Evolutionary conservation across 2,329 filamentous ascomycete species (phyloP), one percentile per base, ranked within the genome.

Genomic region (Beauveria rudraprayagi): DNA sequence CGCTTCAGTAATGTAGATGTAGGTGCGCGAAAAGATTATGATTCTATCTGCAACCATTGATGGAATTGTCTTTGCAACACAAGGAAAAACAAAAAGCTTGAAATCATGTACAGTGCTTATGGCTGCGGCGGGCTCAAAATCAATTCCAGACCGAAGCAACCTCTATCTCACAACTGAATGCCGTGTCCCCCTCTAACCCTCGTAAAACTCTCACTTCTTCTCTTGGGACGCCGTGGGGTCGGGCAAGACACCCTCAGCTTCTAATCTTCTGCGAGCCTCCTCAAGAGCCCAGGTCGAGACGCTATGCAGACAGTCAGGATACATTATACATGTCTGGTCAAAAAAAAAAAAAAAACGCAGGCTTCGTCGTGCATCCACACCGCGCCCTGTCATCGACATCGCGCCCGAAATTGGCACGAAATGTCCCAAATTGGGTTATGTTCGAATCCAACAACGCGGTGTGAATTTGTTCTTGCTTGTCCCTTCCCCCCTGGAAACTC

Each of bases 201-300:
- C n/a, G 17, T 30, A 19, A 43, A 50, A 43, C 41, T 67, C 75
- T 59, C 76, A 68, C 74, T 83, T 83, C 78, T 84, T 83, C 74
- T 86, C 81, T 62, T 83, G 76, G 67, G 59, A 79, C 76, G 61
- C 78, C 75, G 46, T 30, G 40, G 90, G 88, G 70, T 97, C 93
- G 71, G 90, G 85, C 71, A 97, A 78, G 72, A 97, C 92, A 63
- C 94, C 94, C 81, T 99, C 94, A 63, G 87, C 89, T 80, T 99
- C 94, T 83, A 99, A 86, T 80, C 94, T 85, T 80, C 94, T 85
- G 72, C 94, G 85, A 58, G 94, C 94, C 80, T 99, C 94, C 78
- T 99, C 94, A 48, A 99, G 86, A 65, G 94, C 94, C 94, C 94
- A 99, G 60, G 93, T 97, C 81, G 97, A 94, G 85, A 99, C 97